Conservation (phyloP, 2,329 filamentous ascomycete genomes). For the Periconia digitata region DNA sequence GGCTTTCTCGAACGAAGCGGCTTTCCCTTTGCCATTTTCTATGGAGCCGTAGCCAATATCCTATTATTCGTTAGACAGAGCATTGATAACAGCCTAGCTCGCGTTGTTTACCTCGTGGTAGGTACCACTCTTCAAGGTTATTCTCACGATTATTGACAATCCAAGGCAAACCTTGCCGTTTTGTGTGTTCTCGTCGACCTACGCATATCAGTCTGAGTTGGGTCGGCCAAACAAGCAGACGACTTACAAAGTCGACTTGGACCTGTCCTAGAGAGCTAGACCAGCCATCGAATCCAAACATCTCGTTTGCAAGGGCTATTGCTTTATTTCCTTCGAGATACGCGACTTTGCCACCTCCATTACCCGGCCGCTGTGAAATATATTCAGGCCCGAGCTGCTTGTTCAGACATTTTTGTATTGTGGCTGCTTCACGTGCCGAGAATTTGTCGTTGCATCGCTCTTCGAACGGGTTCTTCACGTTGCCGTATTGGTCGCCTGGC, state of each 20-base stretch:
- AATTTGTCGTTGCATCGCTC: constrained; percentile 76
- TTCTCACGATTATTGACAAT: constrained; percentile 84
- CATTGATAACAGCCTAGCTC: not conserved
- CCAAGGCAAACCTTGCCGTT: constrained; percentile 81
- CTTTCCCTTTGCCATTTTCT: constrained; percentile 94
- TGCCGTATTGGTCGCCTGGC: constrained; percentile 42
- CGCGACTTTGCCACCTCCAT: constrained; percentile 82
- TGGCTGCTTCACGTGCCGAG: constrained; percentile 88
- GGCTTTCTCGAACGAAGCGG: constrained; percentile 94
- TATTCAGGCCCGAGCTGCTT: constrained; percentile 96
- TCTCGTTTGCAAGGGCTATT: constrained; percentile 90
- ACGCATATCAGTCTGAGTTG: constrained; percentile 15
- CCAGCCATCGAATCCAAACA: constrained; percentile 98
- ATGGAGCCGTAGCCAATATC: constrained; percentile 96
- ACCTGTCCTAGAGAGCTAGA: constrained; percentile 94
- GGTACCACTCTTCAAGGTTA: constrained; percentile 90
- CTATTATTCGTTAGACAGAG: constrained; percentile 34
- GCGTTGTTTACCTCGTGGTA: constrained; percentile 71
- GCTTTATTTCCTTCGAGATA: constrained; percentile 97
- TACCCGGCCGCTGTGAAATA: constrained; percentile 81
- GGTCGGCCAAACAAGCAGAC: not conserved
- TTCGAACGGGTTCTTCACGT: constrained; percentile 75
- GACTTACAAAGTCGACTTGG: constrained; percentile 81
- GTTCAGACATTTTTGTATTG: constrained; percentile 81
- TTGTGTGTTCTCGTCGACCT: constrained; percentile 78